A percentile compares a stretch with the other conserved stretches of the same genome.
These are phyloP conservation scores for Botrytis cinerea DNA, from an alignment of 2,329 filamentous ascomycete species.

Conservation along the genomic window DNA sequence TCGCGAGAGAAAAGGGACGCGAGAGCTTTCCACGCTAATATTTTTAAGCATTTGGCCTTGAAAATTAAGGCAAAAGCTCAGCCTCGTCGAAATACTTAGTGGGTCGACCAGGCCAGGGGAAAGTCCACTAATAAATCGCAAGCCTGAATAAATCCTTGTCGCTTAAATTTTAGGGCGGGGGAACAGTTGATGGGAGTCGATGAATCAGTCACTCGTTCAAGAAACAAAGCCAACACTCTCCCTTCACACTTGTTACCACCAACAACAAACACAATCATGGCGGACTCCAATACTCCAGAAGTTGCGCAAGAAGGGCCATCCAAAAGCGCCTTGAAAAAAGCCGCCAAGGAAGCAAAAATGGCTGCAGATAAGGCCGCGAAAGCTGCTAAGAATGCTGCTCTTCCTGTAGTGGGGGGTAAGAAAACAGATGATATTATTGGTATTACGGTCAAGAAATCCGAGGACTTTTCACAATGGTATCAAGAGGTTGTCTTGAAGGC, in stretches of 20 bases:
- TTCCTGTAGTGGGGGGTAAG: slow-evolving; percentile 59
- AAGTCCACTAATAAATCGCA: slow-evolving; percentile 1
- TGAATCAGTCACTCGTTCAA: neutral
- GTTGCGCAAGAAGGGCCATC: slow-evolving; percentile 45
- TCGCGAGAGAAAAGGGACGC: slow-evolving; percentile 26
- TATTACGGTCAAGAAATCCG: slow-evolving; percentile 81
- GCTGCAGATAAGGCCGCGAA: slow-evolving; percentile 64
- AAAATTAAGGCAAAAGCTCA: slow-evolving; percentile 21
- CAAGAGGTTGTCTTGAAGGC: slow-evolving; percentile 96
- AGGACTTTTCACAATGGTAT: slow-evolving; percentile 94
- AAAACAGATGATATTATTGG: slow-evolving; percentile 74
- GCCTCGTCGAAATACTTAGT: slow-evolving; percentile 10
- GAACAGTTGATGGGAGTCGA: slow-evolving; percentile 3
- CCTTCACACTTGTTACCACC: neutral
- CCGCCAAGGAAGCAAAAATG: slow-evolving; percentile 63
- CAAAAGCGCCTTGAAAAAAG: slow-evolving; percentile 67
- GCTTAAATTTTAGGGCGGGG: slow-evolving; percentile 24
- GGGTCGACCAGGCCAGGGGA: neutral
- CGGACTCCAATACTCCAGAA: slow-evolving; percentile 28
- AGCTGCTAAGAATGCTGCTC: slow-evolving; percentile 56
- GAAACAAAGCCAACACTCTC: neutral
- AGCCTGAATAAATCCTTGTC: slow-evolving; percentile 18
- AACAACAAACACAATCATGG: slow-evolving; percentile 29
- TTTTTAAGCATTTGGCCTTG: slow-evolving; percentile 25
- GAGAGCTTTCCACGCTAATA: slow-evolving; percentile 27